These are phyloP conservation scores for Kodamaea jinghongensis DNA, from an alignment of 805 yeast genomes.

Conservation along the genomic window DNA sequence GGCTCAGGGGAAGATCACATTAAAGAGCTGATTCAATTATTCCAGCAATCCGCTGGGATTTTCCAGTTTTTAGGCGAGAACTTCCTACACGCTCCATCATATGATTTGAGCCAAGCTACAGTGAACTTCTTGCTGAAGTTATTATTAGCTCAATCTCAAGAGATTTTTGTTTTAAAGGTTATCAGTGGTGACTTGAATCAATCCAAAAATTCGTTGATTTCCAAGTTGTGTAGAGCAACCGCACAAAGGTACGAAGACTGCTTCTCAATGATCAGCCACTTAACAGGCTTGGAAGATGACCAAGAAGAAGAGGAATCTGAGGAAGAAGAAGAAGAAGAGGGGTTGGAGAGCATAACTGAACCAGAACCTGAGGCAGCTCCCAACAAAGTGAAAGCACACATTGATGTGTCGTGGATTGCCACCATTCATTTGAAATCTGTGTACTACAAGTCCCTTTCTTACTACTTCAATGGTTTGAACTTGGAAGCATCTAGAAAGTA, in stretches of 20 bases:
- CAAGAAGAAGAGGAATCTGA: slow-evolving; percentile 16
- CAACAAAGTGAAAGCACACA: slow-evolving; percentile 21
- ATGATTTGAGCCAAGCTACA: slow-evolving; percentile 69
- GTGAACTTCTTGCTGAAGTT: slow-evolving; percentile 60
- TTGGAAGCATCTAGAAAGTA: slow-evolving; percentile 55
- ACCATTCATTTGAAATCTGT: slow-evolving; percentile 49
- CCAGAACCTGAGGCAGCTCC: slow-evolving; percentile 9
- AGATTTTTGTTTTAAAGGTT: slow-evolving; percentile 66
- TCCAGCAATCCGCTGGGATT: slow-evolving; percentile 79
- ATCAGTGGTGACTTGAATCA: slow-evolving; percentile 50
- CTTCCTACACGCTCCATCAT: slow-evolving; percentile 85
- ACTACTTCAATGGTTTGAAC: slow-evolving; percentile 55
- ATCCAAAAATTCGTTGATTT: slow-evolving; percentile 63
- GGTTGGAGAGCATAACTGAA: slow-evolving; percentile 14
- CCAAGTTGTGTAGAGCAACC: slow-evolving; percentile 71
- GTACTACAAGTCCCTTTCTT: slow-evolving; percentile 59
- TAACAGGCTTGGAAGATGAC: slow-evolving; percentile 15
- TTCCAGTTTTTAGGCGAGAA: slow-evolving; percentile 70
- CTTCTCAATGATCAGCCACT: slow-evolving; percentile 37
- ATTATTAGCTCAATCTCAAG: slow-evolving; percentile 87
- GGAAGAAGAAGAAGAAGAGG: slow-evolving; percentile 27
- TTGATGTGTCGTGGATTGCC: slow-evolving; percentile 49
- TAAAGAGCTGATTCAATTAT: slow-evolving; percentile 56
- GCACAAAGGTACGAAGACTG: slow-evolving; percentile 51
- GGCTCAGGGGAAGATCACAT: slow-evolving; percentile 37